Conservation (phyloP, 768 basidiomycete genomes). For the Lyophyllum shimeji region DNA sequence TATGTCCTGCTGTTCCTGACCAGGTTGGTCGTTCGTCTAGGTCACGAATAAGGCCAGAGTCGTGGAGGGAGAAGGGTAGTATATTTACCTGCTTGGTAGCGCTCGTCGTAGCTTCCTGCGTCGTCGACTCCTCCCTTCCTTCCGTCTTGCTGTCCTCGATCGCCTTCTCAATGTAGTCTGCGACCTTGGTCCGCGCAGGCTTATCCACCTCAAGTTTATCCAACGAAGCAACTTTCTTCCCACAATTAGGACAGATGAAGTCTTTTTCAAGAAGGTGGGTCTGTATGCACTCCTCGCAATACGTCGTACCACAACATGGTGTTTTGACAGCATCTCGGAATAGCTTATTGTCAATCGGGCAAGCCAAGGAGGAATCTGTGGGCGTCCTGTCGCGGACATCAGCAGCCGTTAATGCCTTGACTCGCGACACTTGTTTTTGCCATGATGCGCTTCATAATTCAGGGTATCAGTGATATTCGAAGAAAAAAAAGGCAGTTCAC, state of each 20-base stretch:
- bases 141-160: conserved; percentile 79
- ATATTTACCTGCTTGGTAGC: conserved; percentile 35
- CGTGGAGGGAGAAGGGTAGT: neutral
- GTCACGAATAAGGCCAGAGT: neutral
- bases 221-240: conserved; percentile 82
- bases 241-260: conserved; percentile 91
- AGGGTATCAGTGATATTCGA: neutral
- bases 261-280: conserved; percentile 92
- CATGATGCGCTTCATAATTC: conserved; percentile 70
- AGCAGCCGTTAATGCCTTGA: conserved; percentile 79
- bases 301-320: conserved; percentile 88
- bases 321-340: conserved; percentile 94
- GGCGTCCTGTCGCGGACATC: conserved; percentile 89
- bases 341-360: conserved; percentile 91
- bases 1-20: conserved; percentile 59
- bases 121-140: conserved; percentile 42
- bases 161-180: conserved; percentile 78
- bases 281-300: conserved; percentile 98
- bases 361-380: conserved; percentile 75
- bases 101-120: conserved; percentile 19
- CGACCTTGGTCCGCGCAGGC: conserved; percentile 72
- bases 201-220: conserved; percentile 86
- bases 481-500: neutral
- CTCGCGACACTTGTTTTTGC: conserved; percentile 85
- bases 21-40: conserved; percentile 22